phyloP scores from a whole-genome alignment of 306 rosid genomes.

The Mimosa pudica region DNA sequence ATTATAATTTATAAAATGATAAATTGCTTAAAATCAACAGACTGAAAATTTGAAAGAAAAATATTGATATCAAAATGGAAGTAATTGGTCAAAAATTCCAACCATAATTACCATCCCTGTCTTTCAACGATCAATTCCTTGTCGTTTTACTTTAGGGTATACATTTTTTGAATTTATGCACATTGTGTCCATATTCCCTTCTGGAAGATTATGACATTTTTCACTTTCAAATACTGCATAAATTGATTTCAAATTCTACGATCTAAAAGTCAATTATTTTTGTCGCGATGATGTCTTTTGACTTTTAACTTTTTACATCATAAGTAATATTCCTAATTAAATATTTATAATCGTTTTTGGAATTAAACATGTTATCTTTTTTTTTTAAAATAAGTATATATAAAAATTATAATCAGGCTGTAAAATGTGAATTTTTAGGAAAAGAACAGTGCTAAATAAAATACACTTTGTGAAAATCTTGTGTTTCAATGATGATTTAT shows the following conservation, averaged over 20 bases:
- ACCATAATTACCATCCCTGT: neutral
- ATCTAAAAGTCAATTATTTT: neutral
- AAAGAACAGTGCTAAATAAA: neutral
- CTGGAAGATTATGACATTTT: constrained; percentile 6
- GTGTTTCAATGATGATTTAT: neutral
- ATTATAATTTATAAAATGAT: neutral
- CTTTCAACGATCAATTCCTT: neutral
- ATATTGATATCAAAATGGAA: neutral
- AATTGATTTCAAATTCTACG: neutral
- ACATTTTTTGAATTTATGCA: neutral
- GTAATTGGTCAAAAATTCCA: neutral
- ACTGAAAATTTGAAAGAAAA: neutral
- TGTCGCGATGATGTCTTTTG: neutral
- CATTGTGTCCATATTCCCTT: neutral
- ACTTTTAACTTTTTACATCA: neutral
- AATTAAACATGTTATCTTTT: neutral
- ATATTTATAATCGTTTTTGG: neutral
- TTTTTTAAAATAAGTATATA: no score
- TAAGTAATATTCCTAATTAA: neutral
- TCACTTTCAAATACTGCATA: neutral
- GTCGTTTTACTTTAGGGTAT: neutral
- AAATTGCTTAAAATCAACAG: neutral
- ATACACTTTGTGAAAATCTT: neutral
- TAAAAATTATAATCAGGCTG: neutral
- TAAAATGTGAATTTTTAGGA: neutral